Percentiles rank a stretch among this genome's conserved stretches.
Conservation (phyloP, 257 asterid genomes). For the Phtheirospermum japonicum region DNA sequence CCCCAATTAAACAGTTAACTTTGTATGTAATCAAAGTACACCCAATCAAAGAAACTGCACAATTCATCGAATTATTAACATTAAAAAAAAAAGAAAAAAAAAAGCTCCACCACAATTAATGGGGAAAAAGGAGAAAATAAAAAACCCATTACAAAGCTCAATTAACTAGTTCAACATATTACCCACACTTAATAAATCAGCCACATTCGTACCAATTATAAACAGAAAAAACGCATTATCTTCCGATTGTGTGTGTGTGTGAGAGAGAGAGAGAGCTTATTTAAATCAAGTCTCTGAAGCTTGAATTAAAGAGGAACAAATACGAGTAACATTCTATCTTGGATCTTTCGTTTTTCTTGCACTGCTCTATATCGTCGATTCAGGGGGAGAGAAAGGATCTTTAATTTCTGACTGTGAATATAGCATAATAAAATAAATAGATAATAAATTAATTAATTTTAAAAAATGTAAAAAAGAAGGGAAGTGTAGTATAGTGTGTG, state of each 20-base stretch:
- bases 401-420: neutral
- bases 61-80: constrained; percentile 14
- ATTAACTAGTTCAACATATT: constrained; percentile 14
- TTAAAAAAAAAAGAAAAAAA: neutral
- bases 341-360: neutral
- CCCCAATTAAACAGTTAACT: constrained; percentile 22
- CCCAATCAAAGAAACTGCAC: constrained; percentile 14
- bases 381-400: neutral
- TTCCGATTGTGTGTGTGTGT: neutral
- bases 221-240: constrained; percentile 16
- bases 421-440: neutral
- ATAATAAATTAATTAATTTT: neutral
- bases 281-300: neutral
- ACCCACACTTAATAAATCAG: constrained; percentile 16
- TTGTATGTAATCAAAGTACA: constrained; percentile 7
- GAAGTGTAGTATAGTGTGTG: neutral
- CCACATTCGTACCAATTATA: neutral
- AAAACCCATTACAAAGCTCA: neutral
- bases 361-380: neutral
- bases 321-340: neutral
- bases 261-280: constrained; percentile 9
- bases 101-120: no score
- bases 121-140: no score
- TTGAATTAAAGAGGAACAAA: neutral
- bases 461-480: neutral